These are phyloP conservation scores for Grifola frondosa DNA, from an alignment of 1,284 basidiomycete species.

Conservation along the genomic window DNA sequence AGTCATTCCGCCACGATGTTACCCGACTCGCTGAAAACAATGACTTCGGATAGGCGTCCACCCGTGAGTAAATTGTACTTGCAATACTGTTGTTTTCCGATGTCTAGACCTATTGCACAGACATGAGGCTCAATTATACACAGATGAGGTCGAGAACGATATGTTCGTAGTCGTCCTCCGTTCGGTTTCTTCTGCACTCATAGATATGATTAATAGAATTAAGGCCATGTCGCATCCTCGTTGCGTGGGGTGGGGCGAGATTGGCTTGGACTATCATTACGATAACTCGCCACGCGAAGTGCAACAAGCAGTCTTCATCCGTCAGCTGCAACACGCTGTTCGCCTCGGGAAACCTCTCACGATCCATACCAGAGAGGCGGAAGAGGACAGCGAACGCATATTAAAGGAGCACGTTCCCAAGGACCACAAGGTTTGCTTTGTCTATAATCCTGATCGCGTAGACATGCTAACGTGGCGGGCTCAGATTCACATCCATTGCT, in stretches of 20 bases:
- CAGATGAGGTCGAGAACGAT: conserved; percentile 62
- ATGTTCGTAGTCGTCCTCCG: conserved; percentile 47
- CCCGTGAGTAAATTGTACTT: conserved; percentile 49
- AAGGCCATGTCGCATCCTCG: conserved; percentile 76
- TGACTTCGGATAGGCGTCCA: conserved; percentile 54
- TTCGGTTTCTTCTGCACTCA: neutral
- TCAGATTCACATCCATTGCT: conserved; percentile 81
- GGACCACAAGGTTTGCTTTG: conserved; percentile 54
- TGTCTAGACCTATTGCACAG: conserved; percentile 33
- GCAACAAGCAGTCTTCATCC: conserved; percentile 62
- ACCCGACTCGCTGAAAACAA: neutral
- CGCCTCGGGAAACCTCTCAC: conserved; percentile 69
- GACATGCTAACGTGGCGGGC: neutral
- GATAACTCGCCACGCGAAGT: conserved; percentile 68
- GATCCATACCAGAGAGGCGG: conserved; percentile 80
- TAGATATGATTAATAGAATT: conserved; percentile 41
- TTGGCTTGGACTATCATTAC: conserved; percentile 83
- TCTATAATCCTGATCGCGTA: neutral
- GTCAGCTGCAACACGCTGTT: conserved; percentile 70
- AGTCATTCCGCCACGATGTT: conserved; percentile 25
- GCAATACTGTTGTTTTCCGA: neutral
- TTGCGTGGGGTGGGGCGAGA: conserved; percentile 84
- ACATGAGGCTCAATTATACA: conserved; percentile 71
- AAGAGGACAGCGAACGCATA: conserved; percentile 75
- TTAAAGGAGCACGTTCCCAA: conserved; percentile 70